phyloP scores from a whole-genome alignment of 352 stramenopile species.

The Lagenidium sp. region DNA sequence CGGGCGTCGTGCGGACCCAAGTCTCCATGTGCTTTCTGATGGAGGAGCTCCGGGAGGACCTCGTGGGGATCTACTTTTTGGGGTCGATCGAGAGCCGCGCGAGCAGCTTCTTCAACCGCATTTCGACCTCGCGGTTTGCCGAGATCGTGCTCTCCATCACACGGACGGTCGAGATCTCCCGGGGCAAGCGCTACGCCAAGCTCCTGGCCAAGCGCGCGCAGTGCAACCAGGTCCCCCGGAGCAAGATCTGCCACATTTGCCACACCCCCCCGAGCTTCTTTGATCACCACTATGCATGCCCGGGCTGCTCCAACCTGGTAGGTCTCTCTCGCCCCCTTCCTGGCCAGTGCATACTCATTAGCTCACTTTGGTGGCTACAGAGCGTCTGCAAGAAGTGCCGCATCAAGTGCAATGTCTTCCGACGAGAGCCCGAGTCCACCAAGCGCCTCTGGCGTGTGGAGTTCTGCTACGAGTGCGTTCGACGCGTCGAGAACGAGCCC shows the following conservation, averaged over 20 bases:
- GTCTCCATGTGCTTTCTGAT: slow-evolving; percentile 17
- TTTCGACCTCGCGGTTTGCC: slow-evolving; percentile 8
- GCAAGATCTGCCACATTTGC: slow-evolving; percentile 9
- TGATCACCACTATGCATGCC: slow-evolving; percentile 5
- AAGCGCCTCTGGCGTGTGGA: not conserved
- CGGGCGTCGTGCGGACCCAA: slow-evolving; percentile 3
- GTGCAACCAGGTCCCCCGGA: not conserved
- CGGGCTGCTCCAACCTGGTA: slow-evolving; percentile 10
- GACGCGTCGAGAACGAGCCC: not conserved
- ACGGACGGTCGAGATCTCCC: not conserved
- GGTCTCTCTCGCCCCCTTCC: not conserved
- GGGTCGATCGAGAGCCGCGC: slow-evolving; percentile 4
- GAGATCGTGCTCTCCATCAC: slow-evolving; percentile 8
- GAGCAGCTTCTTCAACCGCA: slow-evolving; percentile 3
- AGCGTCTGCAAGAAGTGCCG: slow-evolving; percentile 13
- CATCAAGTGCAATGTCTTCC: slow-evolving; percentile 2
- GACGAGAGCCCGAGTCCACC: slow-evolving; percentile 1
- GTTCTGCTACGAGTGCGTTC: slow-evolving; percentile 10
- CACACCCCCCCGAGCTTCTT: slow-evolving; percentile 8
- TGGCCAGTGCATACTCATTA: not conserved
- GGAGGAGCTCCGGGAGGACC: slow-evolving; percentile 9
- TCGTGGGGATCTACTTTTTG: slow-evolving; percentile 15
- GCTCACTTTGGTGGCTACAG: not conserved
- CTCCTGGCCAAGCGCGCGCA: slow-evolving; percentile 1
- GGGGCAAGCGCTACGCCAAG: slow-evolving; percentile 6